These are phyloP conservation scores for Diaporthe sp. DNA, from an alignment of 2,329 filamentous ascomycete genomes.

Conservation along the genomic window DNA sequence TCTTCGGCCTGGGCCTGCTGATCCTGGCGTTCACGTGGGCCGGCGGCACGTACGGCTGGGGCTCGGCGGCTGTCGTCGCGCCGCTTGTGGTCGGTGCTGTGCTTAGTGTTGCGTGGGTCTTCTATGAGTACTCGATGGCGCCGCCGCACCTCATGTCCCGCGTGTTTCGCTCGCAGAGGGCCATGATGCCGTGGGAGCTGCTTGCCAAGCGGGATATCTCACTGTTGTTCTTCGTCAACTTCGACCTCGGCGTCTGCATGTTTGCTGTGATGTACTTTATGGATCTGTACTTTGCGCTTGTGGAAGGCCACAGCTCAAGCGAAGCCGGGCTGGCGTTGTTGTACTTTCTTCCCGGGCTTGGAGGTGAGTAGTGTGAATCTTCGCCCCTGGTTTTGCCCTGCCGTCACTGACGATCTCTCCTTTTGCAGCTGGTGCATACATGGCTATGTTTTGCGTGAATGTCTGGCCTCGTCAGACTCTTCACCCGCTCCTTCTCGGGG, in stretches of 20 bases:
- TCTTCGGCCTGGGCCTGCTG: constrained; percentile 66
- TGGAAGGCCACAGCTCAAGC: constrained; percentile 63
- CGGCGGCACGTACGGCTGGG: constrained; percentile 65
- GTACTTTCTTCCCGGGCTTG: constrained; percentile 75
- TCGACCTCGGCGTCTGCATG: constrained; percentile 69
- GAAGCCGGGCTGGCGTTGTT: constrained; percentile 70
- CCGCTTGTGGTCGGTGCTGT: constrained; percentile 61
- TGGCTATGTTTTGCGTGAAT: constrained; percentile 72
- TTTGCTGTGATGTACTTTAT: constrained; percentile 74
- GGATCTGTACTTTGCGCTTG: constrained; percentile 76
- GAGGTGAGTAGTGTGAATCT: constrained; percentile 54
- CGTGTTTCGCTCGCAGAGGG: constrained; percentile 65
- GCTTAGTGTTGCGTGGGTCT: constrained; percentile 57
- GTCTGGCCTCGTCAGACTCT: constrained; percentile 73
- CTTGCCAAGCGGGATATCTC: constrained; percentile 69
- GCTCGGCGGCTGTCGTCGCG: constrained; percentile 61
- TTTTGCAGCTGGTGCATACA: constrained; percentile 64
- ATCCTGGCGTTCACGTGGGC: constrained; percentile 70
- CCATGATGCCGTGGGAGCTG: constrained; percentile 75
- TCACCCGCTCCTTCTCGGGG: constrained; percentile 68
- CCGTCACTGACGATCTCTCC: constrained; percentile 6
- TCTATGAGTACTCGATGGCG: constrained; percentile 68
- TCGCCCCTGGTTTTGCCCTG: not conserved
- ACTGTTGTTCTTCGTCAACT: constrained; percentile 73
- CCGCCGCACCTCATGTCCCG: constrained; percentile 61